Evolutionary conservation across 345 rosid species (phyloP), one percentile per base, ranked within the genome.

Genomic region (Salix purpurea): DNA sequence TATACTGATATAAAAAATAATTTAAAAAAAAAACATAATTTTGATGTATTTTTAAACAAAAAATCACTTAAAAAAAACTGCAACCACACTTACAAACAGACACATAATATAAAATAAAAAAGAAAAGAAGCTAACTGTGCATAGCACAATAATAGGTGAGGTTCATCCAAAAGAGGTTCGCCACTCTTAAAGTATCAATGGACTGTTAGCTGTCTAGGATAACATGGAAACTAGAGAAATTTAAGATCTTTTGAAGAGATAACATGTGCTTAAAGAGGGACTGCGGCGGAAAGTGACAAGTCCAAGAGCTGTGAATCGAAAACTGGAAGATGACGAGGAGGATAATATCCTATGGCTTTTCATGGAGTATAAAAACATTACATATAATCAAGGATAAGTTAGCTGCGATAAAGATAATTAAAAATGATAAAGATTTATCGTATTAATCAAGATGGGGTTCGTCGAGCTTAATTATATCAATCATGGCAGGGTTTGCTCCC

Each of bases 1-100:
- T 34, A 34, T 34, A 1, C 0, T 36, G 0, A 36, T 36, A 0
- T 36, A 0, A 36, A 36, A 5, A 5, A 34, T 4, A 1, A 34
- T 34, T 34, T 5, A 0, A 34, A 34, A 34, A 34, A 5, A 5
- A 36, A 5, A 5, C 0, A 36, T 36, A 36, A 5, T 36, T 36
- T 36, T 36, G 0, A 36, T 36, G 1, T 5, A 36, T 36, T 36
- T 36, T 0, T 36, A 0, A 5, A 5, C 0, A 5, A 36, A 36
- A 36, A 36, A 36, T 4, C 0, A 36, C 1, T 36, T 36, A 36
- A 36, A 36, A 5, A 36, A 0, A 36, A 5, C 1, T 5, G 5
- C 1, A 5, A 5, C 0, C 37, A 36, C 6, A 36, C 37, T 36
- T 5, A 5, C 7, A 36, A 5, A 36, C 7, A 5, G 7, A 36